A percentile compares a stretch with the other conserved stretches of the same genome.
Conservation (phyloP, 176 grass and related monocot species). For the Oryza longistaminata region DNA sequence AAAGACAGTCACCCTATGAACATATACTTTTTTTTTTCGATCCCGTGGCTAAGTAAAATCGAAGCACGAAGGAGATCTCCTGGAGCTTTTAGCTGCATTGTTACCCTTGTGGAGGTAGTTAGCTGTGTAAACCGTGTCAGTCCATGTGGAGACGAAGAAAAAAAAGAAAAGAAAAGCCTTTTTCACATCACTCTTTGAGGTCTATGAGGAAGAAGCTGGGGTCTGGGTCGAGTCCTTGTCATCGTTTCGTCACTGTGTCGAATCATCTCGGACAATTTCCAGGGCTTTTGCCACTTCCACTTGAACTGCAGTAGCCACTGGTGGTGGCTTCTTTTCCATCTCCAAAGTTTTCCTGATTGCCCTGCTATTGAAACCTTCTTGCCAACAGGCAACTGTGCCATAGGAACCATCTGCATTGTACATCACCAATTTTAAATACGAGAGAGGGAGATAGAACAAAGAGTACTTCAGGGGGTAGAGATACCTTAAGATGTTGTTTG, state of each 20-base stretch:
- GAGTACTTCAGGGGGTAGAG: not conserved
- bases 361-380: conserved; percentile 73
- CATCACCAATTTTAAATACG: conserved; percentile 1
- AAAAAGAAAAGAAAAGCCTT: conserved; percentile 22
- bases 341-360: conserved; percentile 94
- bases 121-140: conserved; percentile 61
- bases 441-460: conserved; percentile 7
- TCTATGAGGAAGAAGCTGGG: conserved; percentile 49
- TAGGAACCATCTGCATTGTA: conserved; percentile 83
- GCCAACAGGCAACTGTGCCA: conserved; percentile 56
- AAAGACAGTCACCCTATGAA: conserved; percentile 69
- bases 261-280: conserved; percentile 92
- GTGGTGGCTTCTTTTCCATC: conserved; percentile 99
- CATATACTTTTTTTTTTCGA: conserved; percentile 59
- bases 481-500: conserved; percentile 74
- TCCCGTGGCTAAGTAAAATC: conserved; percentile 63
- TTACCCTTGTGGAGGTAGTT: conserved; percentile 58
- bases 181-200: conserved; percentile 62
- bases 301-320: conserved; percentile 98
- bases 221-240: conserved; percentile 69
- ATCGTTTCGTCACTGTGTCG: conserved; percentile 85
- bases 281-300: conserved; percentile 99
- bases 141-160: conserved; percentile 40
- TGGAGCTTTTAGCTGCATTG: conserved; percentile 48
- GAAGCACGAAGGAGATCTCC: conserved; percentile 58